Conservation (phyloP, 371 early-diverging fungal species). For the Saksenaea vasiformis region DNA sequence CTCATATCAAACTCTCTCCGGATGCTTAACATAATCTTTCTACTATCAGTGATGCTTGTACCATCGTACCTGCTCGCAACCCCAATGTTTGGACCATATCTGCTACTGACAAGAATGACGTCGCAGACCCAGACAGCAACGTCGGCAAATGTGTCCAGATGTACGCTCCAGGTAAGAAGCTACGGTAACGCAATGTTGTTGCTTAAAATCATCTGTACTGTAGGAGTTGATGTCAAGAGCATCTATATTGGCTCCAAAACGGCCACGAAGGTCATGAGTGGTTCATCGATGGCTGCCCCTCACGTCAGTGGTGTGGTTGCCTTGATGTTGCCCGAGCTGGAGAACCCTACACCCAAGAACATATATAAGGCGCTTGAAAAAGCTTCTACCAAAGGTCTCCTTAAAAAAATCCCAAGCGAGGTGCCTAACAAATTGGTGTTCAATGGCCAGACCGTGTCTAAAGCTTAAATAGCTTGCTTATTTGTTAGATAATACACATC, state of each 20-base stretch:
- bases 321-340: slow-evolving; percentile 24
- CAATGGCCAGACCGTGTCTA: not conserved
- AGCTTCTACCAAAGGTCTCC: slow-evolving; percentile 13
- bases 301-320: slow-evolving; percentile 83
- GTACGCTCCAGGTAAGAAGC: slow-evolving; percentile 54
- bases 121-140: slow-evolving; percentile 49
- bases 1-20: not conserved
- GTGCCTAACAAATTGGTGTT: slow-evolving; percentile 20
- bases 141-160: slow-evolving; percentile 66
- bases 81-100: slow-evolving; percentile 70
- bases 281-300: slow-evolving; percentile 82
- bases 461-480: too few species aligned
- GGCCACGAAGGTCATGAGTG: slow-evolving; percentile 60
- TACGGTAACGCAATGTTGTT: not conserved
- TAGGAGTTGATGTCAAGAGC: slow-evolving; percentile 38
- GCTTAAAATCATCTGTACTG: not conserved
- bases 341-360: slow-evolving; percentile 24
- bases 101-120: slow-evolving; percentile 54
- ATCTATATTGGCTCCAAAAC: slow-evolving; percentile 33
- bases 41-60: slow-evolving; percentile 61
- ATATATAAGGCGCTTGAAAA: slow-evolving; percentile 25
- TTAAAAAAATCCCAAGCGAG: not conserved
- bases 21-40: not conserved
- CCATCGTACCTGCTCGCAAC: slow-evolving; percentile 66
- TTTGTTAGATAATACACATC: too few species aligned